A percentile compares a stretch with the other conserved stretches of the same genome.
These are phyloP conservation scores for Catenaria anguillulae DNA, from an alignment of 371 early-diverging fungal species.

Conservation along the genomic window DNA sequence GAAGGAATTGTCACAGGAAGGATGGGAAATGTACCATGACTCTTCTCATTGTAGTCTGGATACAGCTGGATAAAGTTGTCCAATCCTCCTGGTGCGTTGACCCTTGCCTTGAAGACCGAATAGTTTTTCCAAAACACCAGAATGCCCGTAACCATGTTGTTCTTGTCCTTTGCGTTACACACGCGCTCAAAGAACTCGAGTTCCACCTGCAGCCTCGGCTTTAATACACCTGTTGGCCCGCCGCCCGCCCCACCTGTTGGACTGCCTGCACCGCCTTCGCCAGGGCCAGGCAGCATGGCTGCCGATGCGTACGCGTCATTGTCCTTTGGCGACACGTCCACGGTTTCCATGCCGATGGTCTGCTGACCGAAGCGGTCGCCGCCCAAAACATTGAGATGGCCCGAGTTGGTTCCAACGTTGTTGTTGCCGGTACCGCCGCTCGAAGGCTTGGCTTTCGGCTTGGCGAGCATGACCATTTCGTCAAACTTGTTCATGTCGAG, in stretches of 20 bases:
- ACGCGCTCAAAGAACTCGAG: conserved; percentile 6
- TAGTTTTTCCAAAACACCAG: conserved; percentile 8
- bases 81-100: neutral
- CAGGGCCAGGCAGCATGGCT: neutral
- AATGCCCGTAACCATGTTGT: conserved; percentile 1
- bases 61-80: neutral
- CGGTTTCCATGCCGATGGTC: neutral
- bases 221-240: neutral
- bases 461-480: neutral
- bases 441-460: neutral
- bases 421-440: too few relatives aligned
- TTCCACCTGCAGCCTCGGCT: neutral
- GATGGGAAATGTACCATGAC: neutral
- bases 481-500: conserved; percentile 8
- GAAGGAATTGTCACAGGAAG: too few relatives aligned
- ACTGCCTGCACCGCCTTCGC: neutral
- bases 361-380: neutral
- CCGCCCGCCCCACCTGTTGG: neutral
- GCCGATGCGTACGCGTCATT: neutral
- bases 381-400: neutral
- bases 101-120: neutral
- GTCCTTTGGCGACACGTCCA: neutral
- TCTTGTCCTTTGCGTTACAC: neutral
- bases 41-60: neutral
- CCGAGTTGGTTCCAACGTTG: neutral